Base-by-base conservation (phyloP, 257 asterid genomes). In the Lithospermum erythrorhizon region DNA sequence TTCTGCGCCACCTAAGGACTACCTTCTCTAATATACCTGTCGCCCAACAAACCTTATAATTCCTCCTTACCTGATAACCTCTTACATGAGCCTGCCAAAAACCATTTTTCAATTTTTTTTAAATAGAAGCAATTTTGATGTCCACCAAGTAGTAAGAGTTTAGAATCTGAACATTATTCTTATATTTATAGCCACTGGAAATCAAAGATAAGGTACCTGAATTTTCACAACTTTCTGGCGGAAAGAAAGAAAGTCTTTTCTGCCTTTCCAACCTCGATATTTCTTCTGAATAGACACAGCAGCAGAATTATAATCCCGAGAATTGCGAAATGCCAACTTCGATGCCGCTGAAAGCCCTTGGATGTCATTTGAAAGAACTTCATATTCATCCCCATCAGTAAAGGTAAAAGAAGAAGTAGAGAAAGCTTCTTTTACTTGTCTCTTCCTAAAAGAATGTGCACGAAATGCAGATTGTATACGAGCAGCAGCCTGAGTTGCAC, bases 381-480 rank as follows among this genome's bases (percentile, higher is more conserved):
- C 61, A 58, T 67, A 88, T 57, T 77, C 86, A 74, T 86, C 87
- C 65, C 75, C 81, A 66, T 41, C 53, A 53, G 53, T 69, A 63
- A 66, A 57, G 61, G 78, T 64, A 63, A 66, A n/a, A 25, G 75
- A 57, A 3, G 47, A 51, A 18, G 76, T 59, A 35, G 13, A 7
- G 45, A 35, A 35, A 53, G 76, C 71, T 63, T 77, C 87, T 63
- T 67, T 77, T 55, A 80, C 82, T 78, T 74, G 94, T 75, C 97
- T 79, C 78, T 55, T 89, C 74, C 79, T 75, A 80, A 93, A 89
- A 15, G 99, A 93, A 82, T 89, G 96, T 24, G 94, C 94, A 53
- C 97, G 99, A 58, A 93, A 89, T 17, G 97, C 99, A 45, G 91
- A 83, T 72, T 93, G 99, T 70, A 93, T 93, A 19, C 94, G 95